These are phyloP conservation scores for Debaryomycetaceae sp. DNA, from an alignment of 1,139 yeast genomes.

Conservation along the genomic window DNA sequence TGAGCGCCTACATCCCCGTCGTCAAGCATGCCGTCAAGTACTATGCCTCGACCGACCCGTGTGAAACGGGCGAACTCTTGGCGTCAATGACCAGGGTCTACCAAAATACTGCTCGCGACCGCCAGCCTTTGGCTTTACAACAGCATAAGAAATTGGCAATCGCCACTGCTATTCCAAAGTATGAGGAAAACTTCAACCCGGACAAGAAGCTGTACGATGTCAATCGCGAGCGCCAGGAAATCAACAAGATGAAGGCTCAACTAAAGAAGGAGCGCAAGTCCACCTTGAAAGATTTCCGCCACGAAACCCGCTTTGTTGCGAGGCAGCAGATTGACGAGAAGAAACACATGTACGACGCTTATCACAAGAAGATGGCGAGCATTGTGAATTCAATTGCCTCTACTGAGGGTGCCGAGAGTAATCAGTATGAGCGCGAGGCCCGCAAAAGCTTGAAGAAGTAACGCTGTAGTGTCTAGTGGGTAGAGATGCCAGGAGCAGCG, in stretches of 20 bases:
- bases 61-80: conserved; percentile 24
- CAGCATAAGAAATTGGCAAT: conserved; percentile 80
- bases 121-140: conserved; percentile 75
- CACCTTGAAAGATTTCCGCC: conserved; percentile 81
- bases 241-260: conserved; percentile 71
- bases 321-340: conserved; percentile 75
- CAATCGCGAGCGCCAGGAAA: conserved; percentile 70
- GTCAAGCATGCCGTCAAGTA: conserved; percentile 29
- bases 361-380: conserved; percentile 82
- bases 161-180: conserved; percentile 80
- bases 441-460: conserved; percentile 35
- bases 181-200: conserved; percentile 92
- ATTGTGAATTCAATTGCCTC: conserved; percentile 81
- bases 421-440: conserved; percentile 76
- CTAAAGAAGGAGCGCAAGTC: conserved; percentile 87
- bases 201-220: conserved; percentile 88
- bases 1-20: conserved; percentile 26
- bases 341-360: conserved; percentile 63
- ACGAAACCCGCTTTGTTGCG: conserved; percentile 78
- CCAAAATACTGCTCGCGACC: conserved; percentile 29
- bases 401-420: conserved; percentile 90
- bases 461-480: no score
- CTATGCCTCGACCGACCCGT: conserved; percentile 13
- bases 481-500: no score
- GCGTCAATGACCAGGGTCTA: conserved; percentile 39